phyloP scores from a whole-genome alignment of 352 stramenopile species.

The Globisporangium nunn region DNA sequence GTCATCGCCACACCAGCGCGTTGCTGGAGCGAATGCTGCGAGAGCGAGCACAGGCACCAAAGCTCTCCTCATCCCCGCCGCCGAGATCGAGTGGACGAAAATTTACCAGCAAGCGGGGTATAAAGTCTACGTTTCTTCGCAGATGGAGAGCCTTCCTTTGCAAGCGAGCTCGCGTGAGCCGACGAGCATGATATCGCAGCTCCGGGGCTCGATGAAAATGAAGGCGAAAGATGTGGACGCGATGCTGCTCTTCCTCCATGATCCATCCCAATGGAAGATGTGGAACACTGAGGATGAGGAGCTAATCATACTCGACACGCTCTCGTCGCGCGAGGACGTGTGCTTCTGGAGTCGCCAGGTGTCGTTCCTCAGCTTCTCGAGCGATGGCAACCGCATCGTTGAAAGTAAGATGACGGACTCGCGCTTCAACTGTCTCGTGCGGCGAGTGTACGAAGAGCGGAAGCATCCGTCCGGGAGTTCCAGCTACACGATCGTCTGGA shows the following conservation, averaged over 20 bases:
- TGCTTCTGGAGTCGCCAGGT: conserved; percentile 31
- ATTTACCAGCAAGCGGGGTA: conserved; percentile 9
- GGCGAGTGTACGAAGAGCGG: conserved; percentile 22
- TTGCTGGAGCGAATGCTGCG: neutral
- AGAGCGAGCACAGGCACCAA: conserved; percentile 7
- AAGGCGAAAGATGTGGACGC: conserved; percentile 12
- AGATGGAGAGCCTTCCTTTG: neutral
- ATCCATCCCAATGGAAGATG: conserved; percentile 12
- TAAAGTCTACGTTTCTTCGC: conserved; percentile 9
- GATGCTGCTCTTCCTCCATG: conserved; percentile 17
- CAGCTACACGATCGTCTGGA: conserved; percentile 28
- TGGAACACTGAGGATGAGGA: conserved; percentile 18
- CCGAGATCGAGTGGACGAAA: conserved; percentile 6
- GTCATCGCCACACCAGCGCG: neutral
- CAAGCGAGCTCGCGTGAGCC: neutral
- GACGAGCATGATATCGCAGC: conserved; percentile 9
- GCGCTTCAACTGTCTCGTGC: conserved; percentile 22
- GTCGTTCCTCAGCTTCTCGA: conserved; percentile 22
- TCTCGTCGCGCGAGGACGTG: conserved; percentile 24
- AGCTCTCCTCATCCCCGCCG: conserved; percentile 13
- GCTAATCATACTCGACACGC: conserved; percentile 19
- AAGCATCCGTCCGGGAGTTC: conserved; percentile 2
- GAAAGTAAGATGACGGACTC: conserved; percentile 12
- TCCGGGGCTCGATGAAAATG: conserved; percentile 19
- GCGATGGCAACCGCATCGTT: conserved; percentile 10